Conservation (phyloP, 179 eudicot species). For the Drosera spatulata region DNA sequence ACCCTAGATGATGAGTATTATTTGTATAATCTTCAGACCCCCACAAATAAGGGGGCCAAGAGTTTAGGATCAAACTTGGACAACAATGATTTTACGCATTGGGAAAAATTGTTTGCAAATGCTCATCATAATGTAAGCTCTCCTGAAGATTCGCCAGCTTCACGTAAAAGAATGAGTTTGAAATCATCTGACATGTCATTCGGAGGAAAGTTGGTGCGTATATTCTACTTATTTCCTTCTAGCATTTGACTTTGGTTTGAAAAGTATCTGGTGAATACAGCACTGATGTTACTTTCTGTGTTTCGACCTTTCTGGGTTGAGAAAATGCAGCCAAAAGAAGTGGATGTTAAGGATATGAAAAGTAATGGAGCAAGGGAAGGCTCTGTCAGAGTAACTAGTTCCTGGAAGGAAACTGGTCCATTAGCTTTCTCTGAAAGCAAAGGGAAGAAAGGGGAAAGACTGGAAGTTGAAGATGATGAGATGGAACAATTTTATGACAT, state of each 20-base stretch:
- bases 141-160: slow-evolving; percentile 46
- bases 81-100: slow-evolving; percentile 44
- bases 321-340: slow-evolving; percentile 24
- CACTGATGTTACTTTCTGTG: slow-evolving; percentile 6
- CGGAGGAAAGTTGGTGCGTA: too few species aligned
- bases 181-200: too few species aligned
- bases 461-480: slow-evolving; percentile 22
- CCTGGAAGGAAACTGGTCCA: slow-evolving; percentile 12
- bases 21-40: slow-evolving; percentile 16
- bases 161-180: slow-evolving; percentile 17
- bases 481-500: slow-evolving; percentile 30
- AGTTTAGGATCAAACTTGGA: slow-evolving; percentile 27
- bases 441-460: slow-evolving; percentile 37
- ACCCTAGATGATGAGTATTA: slow-evolving; percentile 15
- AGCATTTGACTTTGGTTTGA: background rate
- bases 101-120: slow-evolving; percentile 44
- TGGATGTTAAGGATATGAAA: slow-evolving; percentile 33
- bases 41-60: slow-evolving; percentile 40
- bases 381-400: slow-evolving; percentile 11
- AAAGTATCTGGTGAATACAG: background rate
- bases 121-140: slow-evolving; percentile 53
- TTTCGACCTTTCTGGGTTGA: slow-evolving; percentile 19
- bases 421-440: slow-evolving; percentile 16
- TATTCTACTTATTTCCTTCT: background rate
- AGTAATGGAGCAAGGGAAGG: slow-evolving; percentile 49